These are phyloP conservation scores for Endoconidiophora laricicola DNA, from an alignment of 2,329 filamentous ascomycete species.

Conservation along the genomic window DNA sequence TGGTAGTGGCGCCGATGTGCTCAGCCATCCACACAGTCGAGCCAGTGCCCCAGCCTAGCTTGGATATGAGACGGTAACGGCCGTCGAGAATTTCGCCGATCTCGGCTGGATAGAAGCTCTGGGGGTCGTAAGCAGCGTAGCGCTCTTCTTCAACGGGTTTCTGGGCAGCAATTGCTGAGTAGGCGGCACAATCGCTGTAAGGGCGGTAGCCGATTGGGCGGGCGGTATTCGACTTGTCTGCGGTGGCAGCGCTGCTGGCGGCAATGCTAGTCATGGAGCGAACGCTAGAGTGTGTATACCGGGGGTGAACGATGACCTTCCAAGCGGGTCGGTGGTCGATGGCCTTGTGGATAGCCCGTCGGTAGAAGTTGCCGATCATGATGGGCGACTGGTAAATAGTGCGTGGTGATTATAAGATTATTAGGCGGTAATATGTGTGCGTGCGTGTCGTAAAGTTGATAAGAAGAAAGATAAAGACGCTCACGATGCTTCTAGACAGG, in stretches of 20 bases:
- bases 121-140: slow-evolving; percentile 16
- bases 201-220: slow-evolving; percentile 3
- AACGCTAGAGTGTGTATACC: not conserved
- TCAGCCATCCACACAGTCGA: slow-evolving; percentile 26
- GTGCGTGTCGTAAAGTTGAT: no score
- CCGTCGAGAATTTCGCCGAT: slow-evolving; percentile 20
- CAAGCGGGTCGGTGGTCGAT: slow-evolving; percentile 8
- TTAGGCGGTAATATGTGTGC: no score
- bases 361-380: no score
- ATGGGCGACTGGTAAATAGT: no score
- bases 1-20: slow-evolving; percentile 14
- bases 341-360: not conserved
- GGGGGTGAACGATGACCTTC: not conserved
- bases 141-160: slow-evolving; percentile 17
- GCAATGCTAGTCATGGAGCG: not conserved
- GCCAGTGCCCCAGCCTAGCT: slow-evolving; percentile 23
- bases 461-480: no score
- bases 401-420: no score
- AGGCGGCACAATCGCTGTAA: slow-evolving; percentile 6
- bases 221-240: not conserved
- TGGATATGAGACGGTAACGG: slow-evolving; percentile 22
- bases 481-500: no score
- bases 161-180: slow-evolving; percentile 3
- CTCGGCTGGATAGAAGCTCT: slow-evolving; percentile 20
- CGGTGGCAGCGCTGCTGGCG: not conserved